These are phyloP conservation scores for Aspergillus ibericus DNA, from an alignment of 2,329 filamentous ascomycete species.

Conservation along the genomic window DNA sequence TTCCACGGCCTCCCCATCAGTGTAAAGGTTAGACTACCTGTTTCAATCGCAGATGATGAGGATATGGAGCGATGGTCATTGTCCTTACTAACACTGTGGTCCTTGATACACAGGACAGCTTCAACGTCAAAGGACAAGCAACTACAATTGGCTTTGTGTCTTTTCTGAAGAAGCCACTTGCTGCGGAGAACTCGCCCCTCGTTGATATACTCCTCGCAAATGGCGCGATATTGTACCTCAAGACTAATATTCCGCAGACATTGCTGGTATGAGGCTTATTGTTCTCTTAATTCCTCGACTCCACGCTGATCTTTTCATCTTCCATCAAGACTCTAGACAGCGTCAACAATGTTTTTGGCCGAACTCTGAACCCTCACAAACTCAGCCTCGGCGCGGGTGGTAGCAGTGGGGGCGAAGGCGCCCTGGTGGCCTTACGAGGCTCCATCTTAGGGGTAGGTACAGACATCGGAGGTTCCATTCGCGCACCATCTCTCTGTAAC, in stretches of 20 bases:
- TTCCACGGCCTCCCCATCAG: not conserved
- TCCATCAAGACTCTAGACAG: constrained; percentile 26
- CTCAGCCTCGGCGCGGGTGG: constrained; percentile 28
- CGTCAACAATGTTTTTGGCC: constrained; percentile 31
- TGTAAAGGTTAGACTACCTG: not conserved
- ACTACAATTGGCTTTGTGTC: constrained; percentile 24
- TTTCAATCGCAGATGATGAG: not conserved
- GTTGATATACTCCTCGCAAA: constrained; percentile 26
- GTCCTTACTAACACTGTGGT: not conserved
- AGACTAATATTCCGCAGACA: constrained; percentile 36
- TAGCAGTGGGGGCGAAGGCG: constrained; percentile 37
- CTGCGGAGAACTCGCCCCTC: constrained; percentile 22
- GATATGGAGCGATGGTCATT: not conserved
- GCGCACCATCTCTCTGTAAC: constrained; percentile 38
- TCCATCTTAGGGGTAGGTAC: constrained; percentile 38
- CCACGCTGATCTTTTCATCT: not conserved
- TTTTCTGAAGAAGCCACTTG: constrained; percentile 20
- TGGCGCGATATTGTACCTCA: constrained; percentile 35
- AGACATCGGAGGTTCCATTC: constrained; percentile 39
- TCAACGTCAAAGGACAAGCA: constrained; percentile 15
- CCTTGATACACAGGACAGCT: constrained; percentile 1
- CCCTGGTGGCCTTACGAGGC: constrained; percentile 37
- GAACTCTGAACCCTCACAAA: constrained; percentile 32
- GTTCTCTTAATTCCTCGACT: not conserved
- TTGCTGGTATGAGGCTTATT: constrained; percentile 27